These are phyloP conservation scores for Rhizodiscina lignyota DNA, from an alignment of 495 filamentous ascomycete genomes.

Conservation along the genomic window DNA sequence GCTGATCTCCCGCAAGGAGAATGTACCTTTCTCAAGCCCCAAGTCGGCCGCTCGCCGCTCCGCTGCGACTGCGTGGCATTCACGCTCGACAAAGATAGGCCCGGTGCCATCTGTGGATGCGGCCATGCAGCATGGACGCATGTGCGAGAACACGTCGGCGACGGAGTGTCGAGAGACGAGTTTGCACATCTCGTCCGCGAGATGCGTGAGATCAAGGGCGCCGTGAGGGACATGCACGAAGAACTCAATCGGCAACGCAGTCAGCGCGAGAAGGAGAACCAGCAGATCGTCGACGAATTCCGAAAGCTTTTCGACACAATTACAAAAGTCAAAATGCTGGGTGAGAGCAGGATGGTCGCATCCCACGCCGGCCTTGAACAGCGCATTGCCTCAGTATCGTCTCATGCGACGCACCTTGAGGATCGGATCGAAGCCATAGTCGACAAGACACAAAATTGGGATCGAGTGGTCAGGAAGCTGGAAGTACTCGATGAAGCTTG, in stretches of 20 bases:
- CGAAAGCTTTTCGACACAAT: not conserved
- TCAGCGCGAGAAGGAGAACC: no score
- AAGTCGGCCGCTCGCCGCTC: conserved; percentile 13
- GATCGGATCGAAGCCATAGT: conserved; percentile 16
- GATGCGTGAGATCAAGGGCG: conserved; percentile 4
- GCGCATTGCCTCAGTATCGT: no score
- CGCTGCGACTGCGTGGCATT: no score
- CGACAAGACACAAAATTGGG: conserved; percentile 14
- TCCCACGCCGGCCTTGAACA: no score
- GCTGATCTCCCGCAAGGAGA: conserved; percentile 16
- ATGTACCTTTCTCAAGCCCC: conserved; percentile 16
- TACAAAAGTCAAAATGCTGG: not conserved
- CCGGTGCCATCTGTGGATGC: no score
- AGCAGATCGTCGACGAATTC: conserved; percentile 6
- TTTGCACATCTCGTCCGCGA: conserved; percentile 10
- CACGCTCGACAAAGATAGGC: no score
- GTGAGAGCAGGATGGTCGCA: conserved; percentile 10
- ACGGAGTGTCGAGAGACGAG: conserved; percentile 12
- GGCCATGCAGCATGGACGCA: conserved; percentile 23
- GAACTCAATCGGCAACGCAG: conserved; percentile 5
- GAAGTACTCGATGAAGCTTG: conserved; percentile 13
- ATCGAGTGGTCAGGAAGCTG: conserved; percentile 13
- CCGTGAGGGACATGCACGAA: not conserved
- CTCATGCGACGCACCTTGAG: conserved; percentile 15
- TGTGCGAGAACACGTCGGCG: conserved; percentile 9